Evolutionary conservation across 2,329 filamentous ascomycete species (phyloP), one percentile per base, ranked within the genome.

Genomic region (Cercospora citrullina): DNA sequence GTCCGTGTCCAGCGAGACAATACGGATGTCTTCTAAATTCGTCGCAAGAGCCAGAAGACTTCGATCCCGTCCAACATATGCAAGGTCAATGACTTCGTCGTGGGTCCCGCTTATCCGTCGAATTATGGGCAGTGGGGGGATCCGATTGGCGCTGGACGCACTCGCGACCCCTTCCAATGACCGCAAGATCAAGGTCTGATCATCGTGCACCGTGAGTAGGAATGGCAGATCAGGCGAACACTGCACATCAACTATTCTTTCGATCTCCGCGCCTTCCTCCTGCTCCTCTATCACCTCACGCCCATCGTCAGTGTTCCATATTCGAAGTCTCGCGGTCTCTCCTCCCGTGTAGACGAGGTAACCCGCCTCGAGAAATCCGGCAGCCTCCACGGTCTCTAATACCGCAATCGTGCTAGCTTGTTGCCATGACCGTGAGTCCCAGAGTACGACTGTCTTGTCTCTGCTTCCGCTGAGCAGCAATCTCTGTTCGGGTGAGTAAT

Each of bases 71-170:
- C 95, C 88, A 64, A 98, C 84, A 75, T 95, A 97, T 31, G 90
- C 91, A 36, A 99, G 83, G 77, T 99, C 96, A 73, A 99, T 97
- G 63, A 99, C 93, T 79, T 99, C 95, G 78, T 99, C 96, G 79
- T 98, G 93, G 6, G 95, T 97, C 63, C 95, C 96, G 4, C 94
- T 97, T 72, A 99, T 96, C 55, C 93, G 88, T 72, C 91, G 88
- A 55, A 91, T 85, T 0, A 89, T 75, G 9, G 86, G 83, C 26
- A 90, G 79, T n/a, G 87, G 81, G 12, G 72, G 64, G 26, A 74
- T 73, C 26, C 69, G 71, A 10, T 53, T 18, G 10, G 65, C 63
- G 4, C 26, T 48, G 6, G 60, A 60, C 12, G 42, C 64, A 5
- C 67, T 26, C 9, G 66, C 48, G 71, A 86, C 60, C 76, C 86